Conservation (phyloP, 2,329 filamentous ascomycete genomes). For the Monosporascus ibericus region DNA sequence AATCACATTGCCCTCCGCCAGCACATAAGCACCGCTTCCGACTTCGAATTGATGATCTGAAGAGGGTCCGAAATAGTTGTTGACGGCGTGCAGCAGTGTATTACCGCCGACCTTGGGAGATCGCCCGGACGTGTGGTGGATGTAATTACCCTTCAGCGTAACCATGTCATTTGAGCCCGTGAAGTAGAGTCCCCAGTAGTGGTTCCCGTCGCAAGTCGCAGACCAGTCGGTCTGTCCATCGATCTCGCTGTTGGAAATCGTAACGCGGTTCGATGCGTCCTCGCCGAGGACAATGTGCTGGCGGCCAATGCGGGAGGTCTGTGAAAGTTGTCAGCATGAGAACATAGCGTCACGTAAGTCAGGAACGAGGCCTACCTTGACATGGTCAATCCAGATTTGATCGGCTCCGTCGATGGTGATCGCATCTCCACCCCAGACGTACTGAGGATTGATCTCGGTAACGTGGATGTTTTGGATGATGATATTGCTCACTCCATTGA, state of each 20-base stretch:
- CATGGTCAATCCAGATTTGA: conserved; percentile 19
- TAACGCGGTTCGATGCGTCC: conserved; percentile 28
- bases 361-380: conserved; percentile 2
- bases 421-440: conserved; percentile 53
- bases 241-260: conserved; percentile 39
- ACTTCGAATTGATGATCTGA: conserved; percentile 39
- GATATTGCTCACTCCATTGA: conserved; percentile 43
- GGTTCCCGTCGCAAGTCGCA: conserved; percentile 35
- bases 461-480: conserved; percentile 54
- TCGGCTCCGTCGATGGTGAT: conserved; percentile 43
- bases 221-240: conserved; percentile 35
- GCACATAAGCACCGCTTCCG: conserved; percentile 29
- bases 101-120: conserved; percentile 34
- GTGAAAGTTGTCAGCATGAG: too few relatives aligned
- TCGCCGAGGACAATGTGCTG: conserved; percentile 34
- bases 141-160: conserved; percentile 37
- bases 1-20: conserved; percentile 47
- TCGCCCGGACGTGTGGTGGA: conserved; percentile 37
- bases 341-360: too few relatives aligned
- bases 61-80: conserved; percentile 35
- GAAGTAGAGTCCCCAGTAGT: conserved; percentile 40
- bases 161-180: conserved; percentile 31
- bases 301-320: conserved; percentile 33
- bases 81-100: conserved; percentile 28
- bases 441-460: conserved; percentile 47